A percentile compares a stretch with the other conserved stretches of the same genome.
Conservation (phyloP, 176 grass and related monocot genomes). For the Carex scoparia region DNA sequence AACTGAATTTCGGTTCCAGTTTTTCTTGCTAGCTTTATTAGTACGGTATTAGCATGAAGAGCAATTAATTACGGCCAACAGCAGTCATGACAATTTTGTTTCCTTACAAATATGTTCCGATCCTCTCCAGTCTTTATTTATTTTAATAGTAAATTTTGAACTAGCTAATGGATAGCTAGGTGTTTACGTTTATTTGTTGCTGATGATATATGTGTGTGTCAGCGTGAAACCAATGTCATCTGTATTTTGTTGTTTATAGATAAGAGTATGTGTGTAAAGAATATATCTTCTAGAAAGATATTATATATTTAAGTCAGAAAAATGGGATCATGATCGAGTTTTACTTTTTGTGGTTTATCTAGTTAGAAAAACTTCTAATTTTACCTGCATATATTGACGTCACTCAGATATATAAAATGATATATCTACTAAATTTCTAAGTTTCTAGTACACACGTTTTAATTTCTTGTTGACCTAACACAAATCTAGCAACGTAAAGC, state of each 20-base stretch:
- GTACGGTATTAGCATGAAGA: too few relatives aligned
- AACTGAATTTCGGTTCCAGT: too few relatives aligned
- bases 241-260: background rate
- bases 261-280: background rate
- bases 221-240: background rate
- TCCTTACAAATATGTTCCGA: slow-evolving; percentile 3
- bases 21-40: too few relatives aligned
- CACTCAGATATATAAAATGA: background rate
- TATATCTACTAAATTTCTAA: background rate
- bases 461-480: slow-evolving; percentile 2
- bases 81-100: background rate
- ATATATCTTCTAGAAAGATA: slow-evolving; percentile 11
- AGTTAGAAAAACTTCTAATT: background rate
- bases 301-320: background rate
- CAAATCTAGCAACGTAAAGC: background rate
- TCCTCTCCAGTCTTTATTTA: background rate
- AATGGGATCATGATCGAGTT: background rate
- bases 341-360: background rate
- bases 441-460: background rate
- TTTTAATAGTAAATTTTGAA: background rate
- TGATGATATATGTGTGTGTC: background rate
- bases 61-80: background rate
- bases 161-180: background rate
- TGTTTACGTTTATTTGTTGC: background rate
- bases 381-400: background rate